Base-by-base conservation (phyloP, 257 asterid genomes). In the Nicotiana tabacum region DNA sequence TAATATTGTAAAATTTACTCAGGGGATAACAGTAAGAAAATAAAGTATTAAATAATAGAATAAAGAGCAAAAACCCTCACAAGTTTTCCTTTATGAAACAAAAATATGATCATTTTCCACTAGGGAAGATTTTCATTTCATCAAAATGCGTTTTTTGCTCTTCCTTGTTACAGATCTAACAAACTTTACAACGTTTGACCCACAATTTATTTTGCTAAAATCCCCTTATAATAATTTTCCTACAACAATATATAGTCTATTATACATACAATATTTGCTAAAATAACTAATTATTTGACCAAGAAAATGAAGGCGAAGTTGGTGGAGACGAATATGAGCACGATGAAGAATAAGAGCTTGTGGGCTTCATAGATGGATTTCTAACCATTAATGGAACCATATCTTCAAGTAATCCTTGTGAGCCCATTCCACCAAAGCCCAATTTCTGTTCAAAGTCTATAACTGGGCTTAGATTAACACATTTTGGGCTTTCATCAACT, bases 351-450 rank as follows among this genome's bases (percentile, higher is more conserved):
- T 83, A 65, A 9, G 92, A 86, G 21, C 86, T 84, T 1, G 84
- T 65, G 11, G 77, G 62, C 57, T 81, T 84, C 33, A 62, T 33
- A 11, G 80, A 58, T 18, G 99, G 98, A 57, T 88, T 93, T 64
- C 97, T 85, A 66, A 96, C 84, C 74, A 85, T 55, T 83, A 92
- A 85, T 17, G 98, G 99, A 79, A 96, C 99, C 86, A 96, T 77
- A 83, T 94, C 99, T 86, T 96, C 97, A 67, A 96, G 98, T 85
- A 96, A 90, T 12, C 99, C 99, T 81, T 89, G 90, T 37, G 89
- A 84, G 77, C 60, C 33, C 60, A 77, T 69, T 67, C 57, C 46
- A 35, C 18, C 17, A 10, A 33, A 61, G 2, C 68, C 61, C 35
- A 62, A 33, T 18, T 11, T 85, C 30, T 39, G 77, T 53, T 62